phyloP scores from a whole-genome alignment of 345 rosid species.

The Populus deltoides region DNA sequence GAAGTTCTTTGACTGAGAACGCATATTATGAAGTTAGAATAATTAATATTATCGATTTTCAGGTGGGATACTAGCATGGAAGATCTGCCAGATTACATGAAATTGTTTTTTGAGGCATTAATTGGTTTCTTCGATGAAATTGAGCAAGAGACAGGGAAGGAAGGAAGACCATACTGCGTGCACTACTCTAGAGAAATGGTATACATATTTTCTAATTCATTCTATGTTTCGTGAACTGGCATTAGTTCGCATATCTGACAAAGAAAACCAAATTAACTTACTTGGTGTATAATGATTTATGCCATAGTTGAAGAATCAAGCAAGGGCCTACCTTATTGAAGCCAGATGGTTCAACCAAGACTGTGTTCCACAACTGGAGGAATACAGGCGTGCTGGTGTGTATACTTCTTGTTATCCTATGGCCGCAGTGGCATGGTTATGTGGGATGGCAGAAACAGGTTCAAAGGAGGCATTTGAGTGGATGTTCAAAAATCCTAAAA shows the following conservation, averaged over 20 bases:
- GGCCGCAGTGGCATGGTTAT: not conserved
- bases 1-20: too few species aligned
- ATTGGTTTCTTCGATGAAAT: not conserved
- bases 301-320: not conserved
- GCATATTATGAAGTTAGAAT: too few species aligned
- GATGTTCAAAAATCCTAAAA: slow-evolving; percentile 10
- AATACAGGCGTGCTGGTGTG: not conserved
- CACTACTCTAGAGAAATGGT: not conserved
- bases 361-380: slow-evolving; percentile 14
- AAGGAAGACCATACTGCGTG: not conserved
- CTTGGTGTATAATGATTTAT: not conserved
- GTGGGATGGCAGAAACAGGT: slow-evolving; percentile 16
- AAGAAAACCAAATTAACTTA: not conserved
- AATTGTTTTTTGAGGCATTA: not conserved
- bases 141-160: not conserved
- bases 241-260: not conserved
- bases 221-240: too few species aligned
- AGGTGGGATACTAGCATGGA: slow-evolving; percentile 10
- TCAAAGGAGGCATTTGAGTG: slow-evolving; percentile 24
- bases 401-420: not conserved
- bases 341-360: not conserved
- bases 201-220: too few species aligned
- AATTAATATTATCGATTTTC: not conserved
- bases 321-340: not conserved
- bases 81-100: slow-evolving; percentile 9